Base-by-base conservation (phyloP, 1,284 basidiomycete genomes). In the Schizophyllum commune region DNA sequence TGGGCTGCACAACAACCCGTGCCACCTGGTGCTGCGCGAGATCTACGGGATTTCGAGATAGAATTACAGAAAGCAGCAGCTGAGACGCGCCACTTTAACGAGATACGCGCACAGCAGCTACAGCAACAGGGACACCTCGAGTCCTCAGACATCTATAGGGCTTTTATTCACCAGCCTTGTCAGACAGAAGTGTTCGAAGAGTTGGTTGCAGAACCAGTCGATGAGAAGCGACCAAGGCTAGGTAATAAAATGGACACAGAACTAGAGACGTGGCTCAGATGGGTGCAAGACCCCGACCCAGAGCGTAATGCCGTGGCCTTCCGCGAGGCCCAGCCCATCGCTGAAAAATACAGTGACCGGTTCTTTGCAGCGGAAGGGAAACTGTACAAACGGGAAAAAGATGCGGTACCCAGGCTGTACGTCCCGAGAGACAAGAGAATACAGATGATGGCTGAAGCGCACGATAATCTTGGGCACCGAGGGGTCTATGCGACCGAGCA, bases 401-500 rank as follows among this genome's bases (percentile, higher is more conserved):
- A 13, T 8, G 13, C 13, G 17, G 3, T 55, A 21, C 68, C 68
- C 34, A 58, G 62, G 17, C 34, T 68, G 1, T 65, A 67, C 1
- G 58, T 68, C 21, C 32, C 60, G 0, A 55, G 60, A 20, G 27
- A 55, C 0, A 62, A 65, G 21, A 27, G 65, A 1, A 58, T 66
- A 27, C 32, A 61, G 57, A 47, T 66, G 61, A 51, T 70, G 13
- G 19, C 52, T 13, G 60, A 60, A 7, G 66, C 68, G 2, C 70
- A 73, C 52, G 67, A 72, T 58, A 52, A 64, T 0, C 60, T 71
- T 0, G 70, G 72, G 0, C 72, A 73, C 54, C 66, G 69, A 52
- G 70, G 73, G 0, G 59, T 65, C 5, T 70, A 66, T 47, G 63
- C 67, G 1, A 68, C 65, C 0, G 60, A 51, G n/a, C 55, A 59